Evolutionary conservation across 2,329 filamentous ascomycete species (phyloP), one percentile per base, ranked within the genome.

Genomic region (Xylariaceae sp.): DNA sequence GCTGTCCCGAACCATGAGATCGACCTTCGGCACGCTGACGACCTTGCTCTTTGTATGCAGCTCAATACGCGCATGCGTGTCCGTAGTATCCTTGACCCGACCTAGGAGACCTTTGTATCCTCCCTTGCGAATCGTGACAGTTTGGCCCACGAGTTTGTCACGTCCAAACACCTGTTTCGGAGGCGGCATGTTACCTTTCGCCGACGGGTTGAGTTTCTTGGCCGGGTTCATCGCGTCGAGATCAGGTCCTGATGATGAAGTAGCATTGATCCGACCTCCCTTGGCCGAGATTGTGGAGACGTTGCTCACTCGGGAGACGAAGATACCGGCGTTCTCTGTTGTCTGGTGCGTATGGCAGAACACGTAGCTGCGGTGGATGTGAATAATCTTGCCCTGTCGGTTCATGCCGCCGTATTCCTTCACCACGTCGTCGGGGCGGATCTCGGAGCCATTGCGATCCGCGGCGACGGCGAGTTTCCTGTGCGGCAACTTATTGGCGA

Each of bases 11-110:
- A 94, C 85, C 16, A 77, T 78, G n/a, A 98, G 68, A 41, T 83
- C 78, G 9, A 85, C 81, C 59, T 94, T 94, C 14, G 81, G 76
- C 24, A 97, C 78, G 6, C 83, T 88, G 46, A 97, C 79, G 12
- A 86, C 84, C 70, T 96, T 97, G 66, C 82, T 87, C 69, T 94
- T 95, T 5, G 89, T 89, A 59, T 97, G 90, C 27, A 98, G 69
- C 65, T 98, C 92, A 29, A 98, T 85, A 47, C 89, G 84, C 19
- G 88, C 90, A 55, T 85, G 79, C 3, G 78, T 78, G 53, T 94
- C 89, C 5, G 87, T 94, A 1, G 90, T 85, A 59, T 97, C 90
- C 60, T 95, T 96, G 53, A 98, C 89, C 50, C 96, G 94, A 53
- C 92, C 92, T 29, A 97, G 70, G 30, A 96, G 73, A 40, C 90